Base-by-base conservation (phyloP, 306 rosid genomes). In the Astragalus membranaceus region DNA sequence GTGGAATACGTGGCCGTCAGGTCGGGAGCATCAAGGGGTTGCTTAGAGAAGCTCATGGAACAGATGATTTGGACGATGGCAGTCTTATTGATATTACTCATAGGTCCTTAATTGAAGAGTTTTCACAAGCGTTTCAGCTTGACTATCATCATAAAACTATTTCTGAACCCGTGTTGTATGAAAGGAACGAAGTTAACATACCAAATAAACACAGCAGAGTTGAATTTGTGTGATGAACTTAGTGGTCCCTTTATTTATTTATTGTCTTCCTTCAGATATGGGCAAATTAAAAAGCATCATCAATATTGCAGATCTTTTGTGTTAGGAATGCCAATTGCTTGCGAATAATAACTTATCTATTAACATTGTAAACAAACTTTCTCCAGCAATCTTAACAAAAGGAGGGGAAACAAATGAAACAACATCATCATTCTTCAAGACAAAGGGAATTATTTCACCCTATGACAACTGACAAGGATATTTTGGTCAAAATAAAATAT, bases 21-120 rank as follows among this genome's bases (percentile, higher is more conserved):
- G 96, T 84, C 33, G 95, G 95, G 79, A 89, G 86, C 80, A 65
- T 92, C 63, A 86, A 75, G 75, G 81, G 71, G 63, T 79, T 85
- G 79, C 76, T 82, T 5, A 72, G 56, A 30, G 83, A 83, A 55
- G 37, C 57, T 62, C 26, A 13, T 57, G 81, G 63, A 58, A 69
- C 49, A 58, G 12, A 73, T 14, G 29, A 61, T 32, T 13, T 53
- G 6, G 77, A 70, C 49, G 84, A 88, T 72, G 39, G 48, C 39
- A 54, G 73, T 62, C 82, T 91, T 57, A 72, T 85, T 75, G 76
- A 80, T 76, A 76, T 87, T 36, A 69, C 87, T 33, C 73, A 63
- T 67, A 57, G 73, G 41, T 83, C 92, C 64, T 33, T 86, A 82
- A 67, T 88, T 62, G 17, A 83, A 49, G 92, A 86, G 74, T 91